Base-by-base conservation (phyloP, 2,329 filamentous ascomycete genomes). In the Colletotrichum trifolii region DNA sequence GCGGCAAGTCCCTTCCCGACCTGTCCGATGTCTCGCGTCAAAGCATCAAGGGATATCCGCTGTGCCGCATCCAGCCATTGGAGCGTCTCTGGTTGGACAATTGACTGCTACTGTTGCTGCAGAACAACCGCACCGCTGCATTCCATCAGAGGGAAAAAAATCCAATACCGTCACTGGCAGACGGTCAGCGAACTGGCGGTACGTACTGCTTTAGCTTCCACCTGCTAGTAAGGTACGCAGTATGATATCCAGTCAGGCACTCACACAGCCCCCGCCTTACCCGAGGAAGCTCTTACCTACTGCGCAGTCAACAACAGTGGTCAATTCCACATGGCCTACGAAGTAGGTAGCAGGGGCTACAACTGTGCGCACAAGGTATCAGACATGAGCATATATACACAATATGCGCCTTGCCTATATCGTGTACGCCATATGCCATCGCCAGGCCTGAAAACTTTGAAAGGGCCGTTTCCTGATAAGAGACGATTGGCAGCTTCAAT, bases 381-480 rank as follows among this genome's bases (percentile, higher is more conserved):
- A 35, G 7, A 39, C 33, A 40, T 42, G 33, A 34, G 34, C 17
- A 17, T 17, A 17, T 2, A 2, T 17, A 17, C 17, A 17, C 2
- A 17, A 17, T 17, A 17, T 17, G 17, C 17, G 52, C 60, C 39
- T 25, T 25, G 17, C 17, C 17, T 25, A 25, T 25, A 25, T 25
- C 17, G 17, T 25, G 17, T 25, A 25, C 17, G 17, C 17, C 25
- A 6, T 15, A 45, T 45, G 59, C 39, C 48, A 33, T 43, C 50
- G 12, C 17, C 45, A 25, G 33, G 34, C 35, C 42, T 39, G 36
- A 58, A 65, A 52, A 57, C 46, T 63, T 63, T 47, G 53, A 63
- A 63, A 63, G 42, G 52, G 53, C 63, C 58, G 63, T 63, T 66
- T 53, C 52, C 63, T 63, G 59, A 66, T 66, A 57, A 63, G 47